Evolutionary conservation across 768 basidiomycete species (phyloP), one percentile per base, ranked within the genome.

Genomic region (Gymnopilus dilepis): DNA sequence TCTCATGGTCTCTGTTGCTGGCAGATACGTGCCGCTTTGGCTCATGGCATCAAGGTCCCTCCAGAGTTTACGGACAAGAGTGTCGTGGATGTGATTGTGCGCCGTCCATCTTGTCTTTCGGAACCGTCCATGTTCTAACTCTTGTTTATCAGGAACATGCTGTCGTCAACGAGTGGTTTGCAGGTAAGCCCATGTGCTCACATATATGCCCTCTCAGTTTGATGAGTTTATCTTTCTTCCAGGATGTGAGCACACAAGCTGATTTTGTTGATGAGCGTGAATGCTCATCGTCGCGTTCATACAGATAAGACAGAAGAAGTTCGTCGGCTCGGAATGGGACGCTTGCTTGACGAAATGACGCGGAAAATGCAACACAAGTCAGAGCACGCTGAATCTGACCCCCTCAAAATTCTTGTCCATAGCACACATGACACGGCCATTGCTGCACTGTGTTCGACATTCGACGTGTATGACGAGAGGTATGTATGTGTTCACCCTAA

Each of bases 81-180:
- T 15, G 78, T 89, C 6, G 73, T 88, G 4, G 82, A 85, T 64
- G 66, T 82, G 42, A 85, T 94, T 30, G 91, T 89, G 66, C 45
- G 79, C 72, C 17, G 31, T 26, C 31, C 4, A 9, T 9, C 19
- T 33, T 26, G 17, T 2, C 17, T 12, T 45, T n/a, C 43, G n/a
- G 15, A 19, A 33, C 30, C 1, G 28, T 4, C 34, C 40, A 9
- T 19, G 22, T 51, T 12, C 50, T 47, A 58, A 34, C 47, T 17
- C 19, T 31, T 9, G 7, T 21, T 47, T 21, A 12, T 6, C 51
- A 91, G 88, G 89, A 94, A 75, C 78, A 79, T 56, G 91, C 90
- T 19, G 86, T 91, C 3, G 84, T 89, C 24, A 82, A 81, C 50
- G 92, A 95, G 72, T 94, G 92, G 91, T 94, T 90, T 70, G 80